Evolutionary conservation across 495 filamentous ascomycete genomes (phyloP).

Genomic region (Hypoxylon lenormandii): DNA sequence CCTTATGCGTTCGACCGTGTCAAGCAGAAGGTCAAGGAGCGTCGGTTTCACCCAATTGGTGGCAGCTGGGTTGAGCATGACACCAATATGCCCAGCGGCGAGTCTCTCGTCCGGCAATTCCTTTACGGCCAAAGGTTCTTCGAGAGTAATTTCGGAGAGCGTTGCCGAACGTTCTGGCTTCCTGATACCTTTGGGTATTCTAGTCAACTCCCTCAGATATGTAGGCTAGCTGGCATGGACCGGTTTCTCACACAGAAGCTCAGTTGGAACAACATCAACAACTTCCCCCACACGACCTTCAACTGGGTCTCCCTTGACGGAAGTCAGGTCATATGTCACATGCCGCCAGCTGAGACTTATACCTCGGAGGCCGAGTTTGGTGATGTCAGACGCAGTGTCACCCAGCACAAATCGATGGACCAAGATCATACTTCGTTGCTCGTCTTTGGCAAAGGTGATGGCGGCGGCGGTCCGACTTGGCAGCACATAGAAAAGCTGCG

Average conservation of each 20-base stretch:
- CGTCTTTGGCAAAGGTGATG: conserved; percentile 95
- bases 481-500: conserved; percentile 93
- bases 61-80: conserved; percentile 99
- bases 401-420: conserved; percentile 94
- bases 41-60: conserved; percentile 91
- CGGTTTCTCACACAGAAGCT: conserved; percentile 98
- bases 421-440: conserved; percentile 87
- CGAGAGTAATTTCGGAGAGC: conserved; percentile 89
- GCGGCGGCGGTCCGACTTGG: conserved; percentile 94
- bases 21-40: conserved; percentile 87
- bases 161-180: conserved; percentile 93
- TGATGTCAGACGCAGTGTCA: conserved; percentile 88
- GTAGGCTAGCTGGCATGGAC: conserved; percentile 89
- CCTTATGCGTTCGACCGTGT: conserved; percentile 89
- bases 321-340: conserved; percentile 95
- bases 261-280: conserved; percentile 95
- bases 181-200: conserved; percentile 99
- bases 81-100: conserved; percentile 94
- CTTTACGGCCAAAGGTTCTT: conserved; percentile 94
- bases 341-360: conserved; percentile 94
- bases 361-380: conserved; percentile 95
- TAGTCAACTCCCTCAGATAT: conserved; percentile 91
- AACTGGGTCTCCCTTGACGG: conserved; percentile 96
- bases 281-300: conserved; percentile 97
- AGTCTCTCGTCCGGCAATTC: conserved; percentile 95